phyloP scores from a whole-genome alignment of 1,139 yeast species.

The Lodderomyces beijingensis region DNA sequence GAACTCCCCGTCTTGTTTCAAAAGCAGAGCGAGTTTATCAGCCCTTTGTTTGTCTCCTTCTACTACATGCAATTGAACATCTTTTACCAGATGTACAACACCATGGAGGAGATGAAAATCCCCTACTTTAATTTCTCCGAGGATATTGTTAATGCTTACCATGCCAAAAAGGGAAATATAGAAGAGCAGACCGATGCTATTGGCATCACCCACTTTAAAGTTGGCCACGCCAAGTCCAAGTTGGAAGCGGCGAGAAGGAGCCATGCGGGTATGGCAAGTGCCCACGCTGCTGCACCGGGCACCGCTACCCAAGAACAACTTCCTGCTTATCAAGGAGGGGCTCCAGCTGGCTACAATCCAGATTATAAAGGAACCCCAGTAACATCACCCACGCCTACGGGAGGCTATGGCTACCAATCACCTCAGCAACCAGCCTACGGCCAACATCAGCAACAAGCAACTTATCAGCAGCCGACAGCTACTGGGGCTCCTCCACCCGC shows the following conservation, averaged over 20 bases:
- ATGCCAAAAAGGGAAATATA: conserved; percentile 78
- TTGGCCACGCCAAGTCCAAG: conserved; percentile 82
- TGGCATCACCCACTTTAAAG: conserved; percentile 82
- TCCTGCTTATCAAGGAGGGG: conserved; percentile 21
- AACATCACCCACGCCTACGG: conserved; percentile 16
- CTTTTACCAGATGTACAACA: conserved; percentile 82
- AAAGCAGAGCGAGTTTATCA: conserved; percentile 86
- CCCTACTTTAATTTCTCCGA: conserved; percentile 86
- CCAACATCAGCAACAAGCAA: conserved; percentile 3
- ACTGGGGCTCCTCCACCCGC: conserved; percentile 14
- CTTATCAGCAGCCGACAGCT: conserved; percentile 13
- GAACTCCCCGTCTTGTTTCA: conserved; percentile 85
- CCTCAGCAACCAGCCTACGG: conserved; percentile 2
- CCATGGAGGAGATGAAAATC: conserved; percentile 94
- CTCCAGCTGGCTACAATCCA: conserved; percentile 20
- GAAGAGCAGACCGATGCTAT: conserved; percentile 87
- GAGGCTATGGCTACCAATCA: conserved; percentile 1
- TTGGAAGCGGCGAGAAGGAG: conserved; percentile 78
- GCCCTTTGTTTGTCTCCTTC: conserved; percentile 87
- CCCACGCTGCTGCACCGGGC: conserved; percentile 29
- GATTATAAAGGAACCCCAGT: conserved; percentile 18
- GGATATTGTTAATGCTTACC: conserved; percentile 79
- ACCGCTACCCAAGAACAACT: conserved; percentile 15
- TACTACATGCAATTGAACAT: conserved; percentile 97
- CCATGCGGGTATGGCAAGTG: conserved; percentile 30